Evolutionary conservation across 768 basidiomycete species (phyloP).

Genomic region (Tricholoma flavovirens): DNA sequence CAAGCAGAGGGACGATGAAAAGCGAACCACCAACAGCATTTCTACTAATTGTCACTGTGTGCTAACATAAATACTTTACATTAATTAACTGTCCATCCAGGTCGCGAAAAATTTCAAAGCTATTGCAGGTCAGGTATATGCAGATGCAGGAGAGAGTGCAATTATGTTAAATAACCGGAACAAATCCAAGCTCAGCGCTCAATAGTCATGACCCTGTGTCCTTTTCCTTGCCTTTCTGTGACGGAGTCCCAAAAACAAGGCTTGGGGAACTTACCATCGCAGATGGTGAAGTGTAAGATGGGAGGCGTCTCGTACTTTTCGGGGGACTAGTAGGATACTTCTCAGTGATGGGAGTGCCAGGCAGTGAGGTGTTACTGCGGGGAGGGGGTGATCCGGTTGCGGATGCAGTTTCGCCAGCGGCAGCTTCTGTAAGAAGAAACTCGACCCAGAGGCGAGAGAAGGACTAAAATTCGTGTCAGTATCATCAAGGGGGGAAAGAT

Average conservation of each 20-base stretch:
- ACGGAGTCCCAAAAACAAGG: conserved; percentile 16
- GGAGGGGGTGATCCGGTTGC: conserved; percentile 18
- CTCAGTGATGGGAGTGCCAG: conserved; percentile 25
- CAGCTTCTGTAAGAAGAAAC: conserved; percentile 91
- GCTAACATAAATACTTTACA: background rate
- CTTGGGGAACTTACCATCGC: conserved; percentile 32
- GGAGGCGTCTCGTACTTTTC: conserved; percentile 22
- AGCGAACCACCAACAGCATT: background rate
- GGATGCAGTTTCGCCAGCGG: conserved; percentile 33
- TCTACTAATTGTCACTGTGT: background rate
- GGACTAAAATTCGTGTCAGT: conserved; percentile 50
- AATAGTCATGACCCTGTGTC: conserved; percentile 5
- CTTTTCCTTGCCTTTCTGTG: conserved; percentile 28
- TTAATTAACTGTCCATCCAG: background rate
- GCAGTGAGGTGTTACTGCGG: conserved; percentile 27
- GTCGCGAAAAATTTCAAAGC: background rate
- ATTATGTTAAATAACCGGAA: background rate
- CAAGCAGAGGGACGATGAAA: too few species aligned
- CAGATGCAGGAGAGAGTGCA: background rate
- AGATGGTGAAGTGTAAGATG: conserved; percentile 22
- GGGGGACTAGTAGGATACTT: conserved; percentile 13
- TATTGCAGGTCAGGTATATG: background rate
- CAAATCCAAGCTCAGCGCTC: background rate
- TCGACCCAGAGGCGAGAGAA: conserved; percentile 98
- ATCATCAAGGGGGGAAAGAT: background rate